phyloP scores from a whole-genome alignment of 352 stramenopile species.

The Hyaloperonospora arabidopsidis region DNA sequence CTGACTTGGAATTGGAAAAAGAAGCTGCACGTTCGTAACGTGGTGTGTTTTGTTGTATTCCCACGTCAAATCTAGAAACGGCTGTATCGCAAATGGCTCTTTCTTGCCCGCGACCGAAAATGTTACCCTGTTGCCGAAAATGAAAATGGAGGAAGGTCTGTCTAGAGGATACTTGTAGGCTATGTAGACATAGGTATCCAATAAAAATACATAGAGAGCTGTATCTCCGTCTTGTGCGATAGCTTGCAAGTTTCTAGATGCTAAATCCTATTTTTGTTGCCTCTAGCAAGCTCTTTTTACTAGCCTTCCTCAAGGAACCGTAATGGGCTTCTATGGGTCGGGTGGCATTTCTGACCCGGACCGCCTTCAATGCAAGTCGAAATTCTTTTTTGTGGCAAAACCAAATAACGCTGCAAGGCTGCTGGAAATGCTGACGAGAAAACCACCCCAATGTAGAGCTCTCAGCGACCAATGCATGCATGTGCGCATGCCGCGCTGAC shows the following conservation, averaged over 20 bases:
- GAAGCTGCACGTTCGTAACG: neutral
- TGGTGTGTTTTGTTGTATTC: slow-evolving; percentile 2
- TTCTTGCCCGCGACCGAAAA: slow-evolving; percentile 8
- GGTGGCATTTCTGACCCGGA: slow-evolving; percentile 19
- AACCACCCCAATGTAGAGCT: slow-evolving; percentile 17
- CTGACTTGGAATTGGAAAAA: neutral
- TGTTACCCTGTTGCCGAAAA: slow-evolving; percentile 10
- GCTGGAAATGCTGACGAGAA: slow-evolving; percentile 3
- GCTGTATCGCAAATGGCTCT: slow-evolving; percentile 5
- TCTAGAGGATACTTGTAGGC: neutral
- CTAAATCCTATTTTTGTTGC: neutral
- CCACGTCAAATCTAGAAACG: slow-evolving; percentile 6
- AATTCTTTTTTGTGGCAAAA: slow-evolving; percentile 12
- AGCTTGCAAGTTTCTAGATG: neutral
- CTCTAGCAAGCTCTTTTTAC: neutral
- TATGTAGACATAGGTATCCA: slow-evolving; percentile 1
- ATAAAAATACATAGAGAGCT: slow-evolving; percentile 10
- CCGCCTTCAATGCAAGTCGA: slow-evolving; percentile 11
- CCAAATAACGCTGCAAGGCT: neutral
- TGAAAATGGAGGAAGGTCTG: slow-evolving; percentile 15
- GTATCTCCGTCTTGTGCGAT: neutral
- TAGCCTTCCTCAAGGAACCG: slow-evolving; percentile 15
- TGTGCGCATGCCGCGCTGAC: neutral
- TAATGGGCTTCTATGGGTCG: slow-evolving; percentile 20
- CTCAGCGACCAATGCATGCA: slow-evolving; percentile 6